Conservation (phyloP, 164 flowering plant species). For the Euptelea pleiosperma region DNA sequence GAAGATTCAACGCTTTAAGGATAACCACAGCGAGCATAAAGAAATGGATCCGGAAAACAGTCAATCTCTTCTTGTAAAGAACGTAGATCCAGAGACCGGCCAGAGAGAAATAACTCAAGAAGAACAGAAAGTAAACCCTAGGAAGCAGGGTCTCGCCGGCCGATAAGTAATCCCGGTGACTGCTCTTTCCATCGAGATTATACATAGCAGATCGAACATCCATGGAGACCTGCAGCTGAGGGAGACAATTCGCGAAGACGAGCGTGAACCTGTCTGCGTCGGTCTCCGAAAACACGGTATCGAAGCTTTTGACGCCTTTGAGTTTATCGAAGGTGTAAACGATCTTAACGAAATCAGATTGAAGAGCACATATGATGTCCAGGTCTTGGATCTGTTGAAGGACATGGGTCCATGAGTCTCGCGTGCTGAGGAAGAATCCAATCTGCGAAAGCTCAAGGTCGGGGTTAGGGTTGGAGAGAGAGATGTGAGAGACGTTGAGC, state of each 20-base stretch:
- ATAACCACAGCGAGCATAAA: slow-evolving; percentile 70
- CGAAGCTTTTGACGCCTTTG: slow-evolving; percentile 7
- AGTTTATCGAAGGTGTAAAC: slow-evolving; percentile 43
- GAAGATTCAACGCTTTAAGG: slow-evolving; percentile 51
- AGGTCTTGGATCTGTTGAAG: slow-evolving; percentile 55
- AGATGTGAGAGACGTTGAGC: slow-evolving; percentile 55
- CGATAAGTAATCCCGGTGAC: slow-evolving; percentile 55
- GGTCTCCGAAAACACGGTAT: not conserved
- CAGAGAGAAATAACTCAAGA: slow-evolving; percentile 37
- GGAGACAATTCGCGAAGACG: slow-evolving; percentile 69
- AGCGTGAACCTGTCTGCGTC: slow-evolving; percentile 56
- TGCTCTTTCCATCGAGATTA: slow-evolving; percentile 40
- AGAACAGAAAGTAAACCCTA: slow-evolving; percentile 54
- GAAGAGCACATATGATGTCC: slow-evolving; percentile 62
- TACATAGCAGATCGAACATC: slow-evolving; percentile 28
- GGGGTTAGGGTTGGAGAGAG: slow-evolving; percentile 31
- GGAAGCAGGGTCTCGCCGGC: slow-evolving; percentile 69
- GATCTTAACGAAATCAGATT: slow-evolving; percentile 37
- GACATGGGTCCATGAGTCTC: slow-evolving; percentile 66
- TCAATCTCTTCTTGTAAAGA: slow-evolving; percentile 47
- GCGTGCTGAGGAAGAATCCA: slow-evolving; percentile 82
- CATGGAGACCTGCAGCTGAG: slow-evolving; percentile 30
- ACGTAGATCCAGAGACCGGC: slow-evolving; percentile 55
- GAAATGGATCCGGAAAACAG: slow-evolving; percentile 64
- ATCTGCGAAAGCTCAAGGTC: slow-evolving; percentile 38